phyloP scores from a whole-genome alignment of 306 rosid genomes.

The Crotalaria pallida region DNA sequence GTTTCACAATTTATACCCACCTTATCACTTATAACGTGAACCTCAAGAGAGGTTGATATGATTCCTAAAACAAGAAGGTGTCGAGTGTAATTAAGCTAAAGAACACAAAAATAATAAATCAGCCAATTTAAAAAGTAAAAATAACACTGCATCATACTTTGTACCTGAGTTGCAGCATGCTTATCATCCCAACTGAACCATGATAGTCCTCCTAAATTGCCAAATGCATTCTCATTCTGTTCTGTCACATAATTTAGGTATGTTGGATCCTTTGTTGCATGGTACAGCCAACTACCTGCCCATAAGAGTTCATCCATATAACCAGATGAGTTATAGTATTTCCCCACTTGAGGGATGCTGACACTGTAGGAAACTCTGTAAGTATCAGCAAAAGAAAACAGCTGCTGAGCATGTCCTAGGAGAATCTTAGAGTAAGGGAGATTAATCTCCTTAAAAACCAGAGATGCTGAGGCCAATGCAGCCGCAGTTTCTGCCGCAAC shows the following conservation, averaged over 20 bases:
- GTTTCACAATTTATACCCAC: too few species aligned
- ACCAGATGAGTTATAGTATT: conserved; percentile 67
- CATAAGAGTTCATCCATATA: conserved; percentile 76
- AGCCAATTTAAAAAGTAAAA: not conserved
- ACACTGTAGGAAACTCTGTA: conserved; percentile 55
- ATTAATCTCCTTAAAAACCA: conserved; percentile 45
- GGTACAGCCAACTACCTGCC: conserved; percentile 68
- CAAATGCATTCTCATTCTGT: conserved; percentile 38
- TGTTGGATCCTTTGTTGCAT: conserved; percentile 50
- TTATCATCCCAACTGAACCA: conserved; percentile 89
- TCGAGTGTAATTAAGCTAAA: not conserved
- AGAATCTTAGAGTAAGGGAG: conserved; percentile 45
- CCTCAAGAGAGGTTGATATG: too few species aligned
- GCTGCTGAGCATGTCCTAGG: conserved; percentile 47
- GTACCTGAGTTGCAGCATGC: conserved; percentile 63
- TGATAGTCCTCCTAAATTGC: conserved; percentile 38
- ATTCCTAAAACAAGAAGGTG: too few species aligned
- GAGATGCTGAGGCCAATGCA: conserved; percentile 68
- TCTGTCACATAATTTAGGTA: conserved; percentile 55
- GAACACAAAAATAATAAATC: not conserved
- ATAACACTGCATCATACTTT: not conserved
- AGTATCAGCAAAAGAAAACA: conserved; percentile 60
- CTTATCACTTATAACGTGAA: too few species aligned
- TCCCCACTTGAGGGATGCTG: conserved; percentile 59
- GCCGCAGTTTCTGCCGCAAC: conserved; percentile 79